phyloP scores from a whole-genome alignment of 2,329 filamentous ascomycete species.

The Fusarium tuaranense region DNA sequence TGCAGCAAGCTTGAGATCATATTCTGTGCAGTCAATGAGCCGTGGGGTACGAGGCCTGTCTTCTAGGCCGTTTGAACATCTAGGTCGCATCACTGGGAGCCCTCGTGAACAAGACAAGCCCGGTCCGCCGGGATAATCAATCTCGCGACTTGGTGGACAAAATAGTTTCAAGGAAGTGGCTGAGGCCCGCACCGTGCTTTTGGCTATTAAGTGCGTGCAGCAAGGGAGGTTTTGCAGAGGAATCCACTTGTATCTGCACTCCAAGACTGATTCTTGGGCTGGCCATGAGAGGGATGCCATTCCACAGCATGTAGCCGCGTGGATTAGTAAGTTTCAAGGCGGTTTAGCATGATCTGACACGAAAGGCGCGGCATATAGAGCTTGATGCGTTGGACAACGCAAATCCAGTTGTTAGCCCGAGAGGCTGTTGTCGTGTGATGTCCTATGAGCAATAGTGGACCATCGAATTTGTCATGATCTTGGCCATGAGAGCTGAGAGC shows the following conservation, averaged over 20 bases:
- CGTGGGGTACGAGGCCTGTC: constrained; percentile 29
- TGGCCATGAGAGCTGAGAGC: constrained; percentile 9
- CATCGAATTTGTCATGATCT: constrained; percentile 8
- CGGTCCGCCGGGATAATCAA: constrained; percentile 26
- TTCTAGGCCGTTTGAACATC: constrained; percentile 8
- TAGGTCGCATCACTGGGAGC: constrained; percentile 6
- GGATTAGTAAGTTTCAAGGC: neutral
- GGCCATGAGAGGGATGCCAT: constrained; percentile 7
- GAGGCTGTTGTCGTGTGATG: constrained; percentile 17
- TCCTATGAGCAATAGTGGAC: neutral
- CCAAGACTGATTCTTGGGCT: constrained; percentile 14
- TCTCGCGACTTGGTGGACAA: constrained; percentile 17
- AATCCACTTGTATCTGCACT: constrained; percentile 35
- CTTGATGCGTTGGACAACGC: neutral
- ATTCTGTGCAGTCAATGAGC: constrained; percentile 22
- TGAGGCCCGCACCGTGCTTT: constrained; percentile 27
- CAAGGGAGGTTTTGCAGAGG: constrained; percentile 29
- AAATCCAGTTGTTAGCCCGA: constrained; percentile 17
- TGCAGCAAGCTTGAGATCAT: constrained; percentile 27
- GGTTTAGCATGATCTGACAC: constrained; percentile 5
- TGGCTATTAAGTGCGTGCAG: constrained; percentile 41
- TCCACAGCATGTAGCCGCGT: constrained; percentile 9
- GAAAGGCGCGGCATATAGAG: neutral
- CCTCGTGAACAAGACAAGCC: constrained; percentile 8
- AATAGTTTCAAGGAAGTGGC: constrained; percentile 18